Conservation (phyloP, 805 yeast genomes). For the Maudiozyma bulderi region DNA sequence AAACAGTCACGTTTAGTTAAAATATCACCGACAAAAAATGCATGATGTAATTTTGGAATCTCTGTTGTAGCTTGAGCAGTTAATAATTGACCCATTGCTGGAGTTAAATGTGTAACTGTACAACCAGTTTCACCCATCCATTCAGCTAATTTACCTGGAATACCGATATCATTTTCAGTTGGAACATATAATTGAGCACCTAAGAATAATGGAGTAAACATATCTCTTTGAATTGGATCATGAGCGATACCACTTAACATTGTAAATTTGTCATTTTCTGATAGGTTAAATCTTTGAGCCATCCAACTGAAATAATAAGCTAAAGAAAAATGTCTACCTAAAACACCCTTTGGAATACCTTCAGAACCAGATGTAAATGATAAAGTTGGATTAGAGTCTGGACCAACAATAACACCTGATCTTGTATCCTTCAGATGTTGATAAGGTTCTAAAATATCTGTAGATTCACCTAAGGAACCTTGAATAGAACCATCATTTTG, state of each 20-base stretch:
- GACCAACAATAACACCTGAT: constrained; percentile 90
- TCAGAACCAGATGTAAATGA: constrained; percentile 97
- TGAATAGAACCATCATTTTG: constrained; percentile 68
- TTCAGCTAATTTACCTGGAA: constrained; percentile 94
- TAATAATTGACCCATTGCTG: constrained; percentile 97
- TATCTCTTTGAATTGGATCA: constrained; percentile 98
- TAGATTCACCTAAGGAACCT: constrained; percentile 33
- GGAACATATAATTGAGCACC: constrained; percentile 94
- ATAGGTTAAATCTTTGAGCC: constrained; percentile 73
- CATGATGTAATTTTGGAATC: constrained; percentile 82
- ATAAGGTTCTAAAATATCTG: constrained; percentile 44
- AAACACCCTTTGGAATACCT: constrained; percentile 97
- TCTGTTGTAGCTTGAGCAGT: constrained; percentile 91
- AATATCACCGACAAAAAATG: constrained; percentile 97
- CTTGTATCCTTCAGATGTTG: constrained; percentile 41
- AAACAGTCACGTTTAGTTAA: constrained; percentile 94
- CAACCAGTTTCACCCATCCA: constrained; percentile 93
- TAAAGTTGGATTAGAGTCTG: constrained; percentile 93
- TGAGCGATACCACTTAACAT: constrained; percentile 99
- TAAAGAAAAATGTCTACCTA: constrained; percentile 93
- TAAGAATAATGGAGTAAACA: constrained; percentile 92
- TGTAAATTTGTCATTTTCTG: constrained; percentile 79
- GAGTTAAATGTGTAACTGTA: constrained; percentile 94
- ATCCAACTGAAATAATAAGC: constrained; percentile 99
- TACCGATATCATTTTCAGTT: constrained; percentile 94